Conservation (phyloP, 768 basidiomycete species). For the Xerocomus spinulosus region DNA sequence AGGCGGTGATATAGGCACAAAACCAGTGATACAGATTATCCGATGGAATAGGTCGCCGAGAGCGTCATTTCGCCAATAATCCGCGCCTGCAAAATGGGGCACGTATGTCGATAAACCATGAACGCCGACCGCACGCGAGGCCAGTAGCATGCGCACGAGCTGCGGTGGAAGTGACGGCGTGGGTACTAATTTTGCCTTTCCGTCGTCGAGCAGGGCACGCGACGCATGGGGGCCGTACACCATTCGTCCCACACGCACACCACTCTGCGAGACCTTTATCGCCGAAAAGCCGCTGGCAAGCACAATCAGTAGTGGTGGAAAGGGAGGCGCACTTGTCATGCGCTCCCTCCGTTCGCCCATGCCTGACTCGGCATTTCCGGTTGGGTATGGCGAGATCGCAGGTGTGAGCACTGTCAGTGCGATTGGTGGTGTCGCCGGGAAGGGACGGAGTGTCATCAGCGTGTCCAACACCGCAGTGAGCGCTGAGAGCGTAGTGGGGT, state of each 20-base stretch:
- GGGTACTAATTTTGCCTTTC: background rate
- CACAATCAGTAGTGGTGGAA: slow-evolving; percentile 29
- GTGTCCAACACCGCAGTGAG: slow-evolving; percentile 33
- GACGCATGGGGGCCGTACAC: slow-evolving; percentile 19
- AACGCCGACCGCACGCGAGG: slow-evolving; percentile 19
- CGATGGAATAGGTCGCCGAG: slow-evolving; percentile 38
- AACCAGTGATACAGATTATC: slow-evolving; percentile 43
- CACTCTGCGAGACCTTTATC: slow-evolving; percentile 20
- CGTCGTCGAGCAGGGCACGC: background rate
- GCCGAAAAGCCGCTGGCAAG: slow-evolving; percentile 15
- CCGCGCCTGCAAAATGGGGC: slow-evolving; percentile 14
- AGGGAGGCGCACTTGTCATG: slow-evolving; percentile 29
- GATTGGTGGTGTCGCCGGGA: slow-evolving; percentile 23
- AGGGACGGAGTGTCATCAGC: slow-evolving; percentile 31
- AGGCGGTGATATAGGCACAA: slow-evolving; percentile 29
- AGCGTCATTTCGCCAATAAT: slow-evolving; percentile 25
- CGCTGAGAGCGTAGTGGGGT: slow-evolving; percentile 6
- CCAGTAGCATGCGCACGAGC: slow-evolving; percentile 25
- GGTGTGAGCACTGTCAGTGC: slow-evolving; percentile 16
- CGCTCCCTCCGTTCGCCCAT: slow-evolving; percentile 12
- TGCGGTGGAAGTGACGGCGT: slow-evolving; percentile 33
- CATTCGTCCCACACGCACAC: slow-evolving; percentile 17
- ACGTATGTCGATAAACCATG: slow-evolving; percentile 11
- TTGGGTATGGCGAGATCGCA: slow-evolving; percentile 6
- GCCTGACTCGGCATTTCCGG: slow-evolving; percentile 3